Percentiles rank a stretch among this genome's conserved stretches.
Evolutionary conservation across 2,329 filamentous ascomycete species (phyloP).

Genomic region (Ascomycota sp.): DNA sequence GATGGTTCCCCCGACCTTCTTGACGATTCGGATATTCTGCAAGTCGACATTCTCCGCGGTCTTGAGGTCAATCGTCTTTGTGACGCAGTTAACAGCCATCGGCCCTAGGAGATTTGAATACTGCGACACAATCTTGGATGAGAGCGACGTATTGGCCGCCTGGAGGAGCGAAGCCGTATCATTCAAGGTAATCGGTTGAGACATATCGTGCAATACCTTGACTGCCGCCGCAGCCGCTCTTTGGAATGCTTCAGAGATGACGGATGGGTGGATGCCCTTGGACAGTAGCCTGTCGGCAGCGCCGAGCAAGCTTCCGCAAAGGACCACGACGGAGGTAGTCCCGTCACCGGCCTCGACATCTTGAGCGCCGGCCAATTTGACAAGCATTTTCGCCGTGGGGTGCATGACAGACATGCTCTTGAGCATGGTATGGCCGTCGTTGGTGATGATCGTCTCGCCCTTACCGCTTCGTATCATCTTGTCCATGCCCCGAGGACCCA

Average conservation of each 20-base stretch:
- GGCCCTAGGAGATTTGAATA: slow-evolving; percentile 88
- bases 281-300: slow-evolving; percentile 77
- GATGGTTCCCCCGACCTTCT: slow-evolving; percentile 95
- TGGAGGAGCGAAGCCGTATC: slow-evolving; percentile 84
- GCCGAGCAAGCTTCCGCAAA: slow-evolving; percentile 83
- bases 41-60: slow-evolving; percentile 93
- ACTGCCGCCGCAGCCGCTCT: slow-evolving; percentile 80
- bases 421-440: slow-evolving; percentile 98
- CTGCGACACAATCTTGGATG: slow-evolving; percentile 96
- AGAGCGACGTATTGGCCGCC: slow-evolving; percentile 89
- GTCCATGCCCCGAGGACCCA: slow-evolving; percentile 94
- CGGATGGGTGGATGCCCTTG: slow-evolving; percentile 92
- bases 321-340: slow-evolving; percentile 94
- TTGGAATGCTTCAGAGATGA: slow-evolving; percentile 96
- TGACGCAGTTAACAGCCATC: slow-evolving; percentile 93
- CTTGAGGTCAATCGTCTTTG: slow-evolving; percentile 88
- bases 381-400: slow-evolving; percentile 97
- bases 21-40: slow-evolving; percentile 88
- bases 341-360: slow-evolving; percentile 97
- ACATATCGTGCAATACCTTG: slow-evolving; percentile 83
- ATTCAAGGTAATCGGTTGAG: slow-evolving; percentile 71
- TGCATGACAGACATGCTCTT: slow-evolving; percentile 99
- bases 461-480: slow-evolving; percentile 98
- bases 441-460: slow-evolving; percentile 96
- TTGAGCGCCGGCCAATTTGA: slow-evolving; percentile 89